Percentiles rank a stretch among this genome's conserved stretches.
Conservation (phyloP, 148 eudicot genomes). For the Chenopodium album region DNA sequence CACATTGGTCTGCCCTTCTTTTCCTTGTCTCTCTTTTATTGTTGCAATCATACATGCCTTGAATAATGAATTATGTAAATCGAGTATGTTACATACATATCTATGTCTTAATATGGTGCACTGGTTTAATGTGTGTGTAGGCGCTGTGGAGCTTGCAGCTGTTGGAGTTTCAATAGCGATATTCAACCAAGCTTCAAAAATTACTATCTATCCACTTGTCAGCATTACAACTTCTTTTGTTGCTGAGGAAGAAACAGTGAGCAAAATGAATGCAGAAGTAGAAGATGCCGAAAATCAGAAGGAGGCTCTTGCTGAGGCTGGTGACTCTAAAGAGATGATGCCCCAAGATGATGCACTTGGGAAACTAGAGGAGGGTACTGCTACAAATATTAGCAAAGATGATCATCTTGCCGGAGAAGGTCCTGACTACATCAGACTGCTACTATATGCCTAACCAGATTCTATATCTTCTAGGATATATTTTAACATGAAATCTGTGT, state of each 20-base stretch:
- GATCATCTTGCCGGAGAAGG: slow-evolving; percentile 28
- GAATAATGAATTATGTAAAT: too few relatives aligned
- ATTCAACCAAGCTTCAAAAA: slow-evolving; percentile 88
- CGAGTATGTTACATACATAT: too few relatives aligned
- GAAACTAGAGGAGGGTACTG: slow-evolving; percentile 42
- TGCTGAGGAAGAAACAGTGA: slow-evolving; percentile 74
- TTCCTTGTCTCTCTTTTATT: not conserved
- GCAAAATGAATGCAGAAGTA: slow-evolving; percentile 16
- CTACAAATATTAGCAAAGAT: slow-evolving; percentile 1
- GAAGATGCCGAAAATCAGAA: not conserved
- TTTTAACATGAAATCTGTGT: not conserved
- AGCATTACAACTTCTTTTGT: slow-evolving; percentile 95
- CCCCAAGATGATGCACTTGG: slow-evolving; percentile 32
- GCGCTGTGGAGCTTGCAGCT: slow-evolving; percentile 81
- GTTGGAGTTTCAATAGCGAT: slow-evolving; percentile 93
- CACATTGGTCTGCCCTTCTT: slow-evolving; percentile 49
- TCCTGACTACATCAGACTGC: not conserved
- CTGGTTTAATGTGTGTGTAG: slow-evolving; percentile 25
- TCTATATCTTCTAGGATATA: not conserved
- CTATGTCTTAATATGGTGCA: too few relatives aligned
- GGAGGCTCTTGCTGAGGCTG: not conserved
- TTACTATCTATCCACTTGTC: slow-evolving; percentile 83
- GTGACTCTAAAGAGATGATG: slow-evolving; percentile 11
- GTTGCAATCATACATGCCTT: not conserved
- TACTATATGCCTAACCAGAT: too few relatives aligned